A percentile compares a stretch with the other conserved stretches of the same genome.
Conservation (phyloP, 2,329 filamentous ascomycete species). For the Aspergillus hiratsukae region DNA sequence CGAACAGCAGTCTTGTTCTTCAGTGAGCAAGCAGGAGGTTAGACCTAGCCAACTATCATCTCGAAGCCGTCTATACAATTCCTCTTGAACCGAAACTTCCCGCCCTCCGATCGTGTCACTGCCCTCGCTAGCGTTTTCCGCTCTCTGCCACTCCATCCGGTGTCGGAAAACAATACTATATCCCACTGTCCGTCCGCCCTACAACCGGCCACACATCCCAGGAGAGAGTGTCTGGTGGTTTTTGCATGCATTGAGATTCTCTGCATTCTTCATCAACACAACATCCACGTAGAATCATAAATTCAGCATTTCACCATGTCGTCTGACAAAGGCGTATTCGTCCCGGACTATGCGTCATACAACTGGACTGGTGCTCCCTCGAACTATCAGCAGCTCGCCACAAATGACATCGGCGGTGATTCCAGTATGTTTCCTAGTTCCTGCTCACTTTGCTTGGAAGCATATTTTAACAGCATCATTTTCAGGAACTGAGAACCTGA, state of each 20-base stretch:
- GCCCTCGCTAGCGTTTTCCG: background rate
- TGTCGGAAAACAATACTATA: background rate
- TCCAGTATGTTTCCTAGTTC: slow-evolving; percentile 58
- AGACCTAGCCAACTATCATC: background rate
- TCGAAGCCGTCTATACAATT: background rate
- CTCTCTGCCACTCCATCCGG: background rate
- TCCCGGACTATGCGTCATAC: slow-evolving; percentile 46
- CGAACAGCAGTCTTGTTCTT: slow-evolving; percentile 3
- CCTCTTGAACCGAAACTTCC: background rate
- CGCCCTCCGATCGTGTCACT: background rate
- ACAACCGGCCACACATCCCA: background rate
- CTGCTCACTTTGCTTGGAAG: slow-evolving; percentile 1
- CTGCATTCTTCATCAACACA: background rate
- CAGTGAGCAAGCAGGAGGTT: background rate
- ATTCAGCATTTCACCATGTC: slow-evolving; percentile 19
- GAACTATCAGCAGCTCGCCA: slow-evolving; percentile 43
- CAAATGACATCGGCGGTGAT: slow-evolving; percentile 66
- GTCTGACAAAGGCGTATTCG: slow-evolving; percentile 18
- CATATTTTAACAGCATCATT: slow-evolving; percentile 10
- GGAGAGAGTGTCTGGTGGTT: slow-evolving; percentile 2
- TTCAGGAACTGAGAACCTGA: slow-evolving; percentile 76
- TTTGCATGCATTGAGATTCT: background rate
- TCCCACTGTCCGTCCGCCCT: slow-evolving; percentile 1
- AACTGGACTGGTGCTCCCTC: slow-evolving; percentile 46
- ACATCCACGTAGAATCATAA: background rate